Evolutionary conservation across 108 stramenopile genomes (phyloP).

Genomic region (Poteriospumella lacustris): DNA sequence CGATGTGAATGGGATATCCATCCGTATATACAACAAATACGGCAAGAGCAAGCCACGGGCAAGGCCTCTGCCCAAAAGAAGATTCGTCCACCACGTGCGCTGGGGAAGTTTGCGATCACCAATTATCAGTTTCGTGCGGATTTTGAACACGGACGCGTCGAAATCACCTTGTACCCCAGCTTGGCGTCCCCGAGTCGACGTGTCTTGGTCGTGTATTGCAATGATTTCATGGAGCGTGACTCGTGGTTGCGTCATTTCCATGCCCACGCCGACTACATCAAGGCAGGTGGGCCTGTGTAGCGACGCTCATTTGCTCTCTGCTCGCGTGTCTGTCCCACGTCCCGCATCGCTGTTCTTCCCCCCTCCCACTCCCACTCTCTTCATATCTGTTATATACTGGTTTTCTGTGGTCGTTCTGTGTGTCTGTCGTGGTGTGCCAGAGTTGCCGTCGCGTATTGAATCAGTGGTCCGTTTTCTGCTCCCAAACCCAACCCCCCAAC

Average conservation of each 20-base stretch:
- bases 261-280: background rate
- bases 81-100: background rate
- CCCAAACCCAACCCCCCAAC: too few species aligned
- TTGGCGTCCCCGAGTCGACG: background rate
- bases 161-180: background rate
- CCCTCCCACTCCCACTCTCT: too few species aligned
- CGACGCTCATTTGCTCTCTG: too few species aligned
- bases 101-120: background rate
- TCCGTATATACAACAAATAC: background rate
- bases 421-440: too few species aligned
- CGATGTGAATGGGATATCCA: too few species aligned
- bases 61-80: background rate
- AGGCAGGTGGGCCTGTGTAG: too few species aligned
- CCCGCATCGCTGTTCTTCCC: too few species aligned
- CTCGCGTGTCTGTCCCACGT: too few species aligned
- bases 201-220: background rate
- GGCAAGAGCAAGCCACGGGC: background rate
- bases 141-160: background rate
- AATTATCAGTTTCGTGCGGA: conserved; percentile 10
- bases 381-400: too few species aligned
- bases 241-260: background rate
- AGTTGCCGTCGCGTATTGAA: too few species aligned
- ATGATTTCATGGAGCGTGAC: background rate
- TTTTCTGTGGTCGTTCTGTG: too few species aligned
- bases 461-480: too few species aligned